Evolutionary conservation across 2,329 filamentous ascomycete genomes (phyloP).

Genomic region (Neoarthrinium moseri): DNA sequence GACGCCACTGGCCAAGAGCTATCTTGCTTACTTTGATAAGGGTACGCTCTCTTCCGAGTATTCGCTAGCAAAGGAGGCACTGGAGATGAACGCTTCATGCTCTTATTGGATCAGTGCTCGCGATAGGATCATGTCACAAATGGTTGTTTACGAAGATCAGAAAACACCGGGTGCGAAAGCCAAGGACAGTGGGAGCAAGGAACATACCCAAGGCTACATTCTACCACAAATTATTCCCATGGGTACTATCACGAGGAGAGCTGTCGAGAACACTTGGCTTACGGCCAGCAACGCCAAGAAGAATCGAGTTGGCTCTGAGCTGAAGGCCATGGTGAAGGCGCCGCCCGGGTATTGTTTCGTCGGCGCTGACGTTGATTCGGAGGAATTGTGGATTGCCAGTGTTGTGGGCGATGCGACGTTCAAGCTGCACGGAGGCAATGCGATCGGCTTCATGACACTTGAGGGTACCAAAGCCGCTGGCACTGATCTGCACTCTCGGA

Average conservation of each 20-base stretch:
- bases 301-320: slow-evolving; percentile 92
- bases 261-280: slow-evolving; percentile 97
- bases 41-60: slow-evolving; percentile 86
- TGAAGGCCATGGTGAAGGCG: slow-evolving; percentile 95
- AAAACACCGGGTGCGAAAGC: slow-evolving; percentile 16
- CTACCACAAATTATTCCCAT: slow-evolving; percentile 95
- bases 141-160: slow-evolving; percentile 84
- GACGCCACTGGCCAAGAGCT: slow-evolving; percentile 88
- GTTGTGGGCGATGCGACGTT: slow-evolving; percentile 93
- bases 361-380: slow-evolving; percentile 93
- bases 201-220: slow-evolving; percentile 68
- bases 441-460: slow-evolving; percentile 97
- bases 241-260: slow-evolving; percentile 92
- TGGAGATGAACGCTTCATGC: slow-evolving; percentile 98
- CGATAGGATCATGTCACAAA: slow-evolving; percentile 89
- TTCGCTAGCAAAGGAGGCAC: slow-evolving; percentile 84
- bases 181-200: background rate
- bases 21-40: slow-evolving; percentile 86
- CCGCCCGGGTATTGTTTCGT: slow-evolving; percentile 91
- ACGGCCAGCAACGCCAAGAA: slow-evolving; percentile 96
- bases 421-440: slow-evolving; percentile 91
- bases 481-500: slow-evolving; percentile 92
- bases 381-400: slow-evolving; percentile 98
- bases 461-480: slow-evolving; percentile 93
- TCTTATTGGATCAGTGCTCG: slow-evolving; percentile 98